Evolutionary conservation across 768 basidiomycete species (phyloP), one percentile per base, ranked within the genome.

Genomic region (Tephrocybe sp.): DNA sequence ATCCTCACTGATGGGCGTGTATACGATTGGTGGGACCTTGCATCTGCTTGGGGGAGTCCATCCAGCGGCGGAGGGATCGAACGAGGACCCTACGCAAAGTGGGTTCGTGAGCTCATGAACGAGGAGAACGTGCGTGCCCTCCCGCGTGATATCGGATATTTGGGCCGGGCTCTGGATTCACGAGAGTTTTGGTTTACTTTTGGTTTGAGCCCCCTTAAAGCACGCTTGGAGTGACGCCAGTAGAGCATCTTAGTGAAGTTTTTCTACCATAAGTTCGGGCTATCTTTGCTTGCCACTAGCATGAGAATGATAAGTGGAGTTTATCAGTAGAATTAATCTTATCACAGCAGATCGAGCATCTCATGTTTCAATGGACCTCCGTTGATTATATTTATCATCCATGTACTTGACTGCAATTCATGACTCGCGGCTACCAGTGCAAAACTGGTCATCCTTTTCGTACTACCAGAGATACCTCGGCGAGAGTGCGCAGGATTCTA

Each of bases 21-120:
- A 33, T 83, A 84, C 58, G 84, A 86, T 62, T 86, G 84, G 84
- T 86, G 83, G 83, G 81, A 85, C 57, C 68, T 85, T 3, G 80
- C 78, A 1, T 75, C 76, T 5, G 75, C 78, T 3, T 85, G 82
- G 82, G 79, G 76, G 52, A 39, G 7, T 21, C 28, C 34, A 9
- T 26, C 36, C 10, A 26, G 3, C 42, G 8, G 3, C 3, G 6
- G 10, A 3, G 23, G 2, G 10, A 4, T 26, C 15, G 61, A 62
- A 9, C 50, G 56, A 20, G 75, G 74, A 3, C 71, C 73, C 17
- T 77, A 80, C 34, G 61, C 76, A 0, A 50, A 45, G 14, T 86
- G 85, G 85, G 83, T 84, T 0, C 67, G 70, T 12, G 81, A 84
- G 63, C 66, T 85, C 26, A 82, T 85, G 79, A 57, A 63, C 14